Evolutionary conservation across 1,284 basidiomycete genomes (phyloP), one percentile per base, ranked within the genome.

Genomic region (Mycena citricolor): DNA sequence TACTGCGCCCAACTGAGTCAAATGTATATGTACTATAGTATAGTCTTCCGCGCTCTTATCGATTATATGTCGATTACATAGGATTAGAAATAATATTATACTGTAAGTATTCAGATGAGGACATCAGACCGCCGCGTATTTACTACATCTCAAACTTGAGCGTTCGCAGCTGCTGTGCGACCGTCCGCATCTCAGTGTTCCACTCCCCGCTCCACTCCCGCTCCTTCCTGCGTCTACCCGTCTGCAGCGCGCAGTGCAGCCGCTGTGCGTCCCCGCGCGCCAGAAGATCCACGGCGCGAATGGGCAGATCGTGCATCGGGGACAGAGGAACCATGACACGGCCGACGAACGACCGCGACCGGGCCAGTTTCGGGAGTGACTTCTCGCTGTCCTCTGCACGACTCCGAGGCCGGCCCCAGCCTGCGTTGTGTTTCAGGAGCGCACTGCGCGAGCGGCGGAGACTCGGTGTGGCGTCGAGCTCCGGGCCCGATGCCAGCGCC

Each of bases 181-280:
- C 50, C 23, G 20, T 24, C 8, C 25, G 13, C 39, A 52, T 45
- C 35, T 42, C 51, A 14, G 2, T 6, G 17, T 49, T 52, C 51
- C 51, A 52, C 47, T 52, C 51, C 24, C 51, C 51, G 28, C 47
- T 52, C 51, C 51, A 52, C 21, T 36, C 47, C 36, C 35, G 35
- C 31, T 49, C 51, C 31, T 46, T 39, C n/a, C 44, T 14, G 7
- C 49, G 31, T 37, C 20, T 42, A 13, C 44, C 40, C 4, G 16
- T 39, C 21, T 19, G 14, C 22, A 51, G 23, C n/a, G 32, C 44
- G n/a, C 13, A 2, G 12, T 10, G 12, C 19, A 28, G 22, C 4
- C 13, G 5, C 29, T 22, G 16, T 25, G 22, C 36, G 12, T 16
- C 12, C 10, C 35, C 44, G 25, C 26, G 19, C 38, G 37, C 42